A percentile compares a stretch with the other conserved stretches of the same genome.
Conservation (phyloP, 768 basidiomycete species). For the Pleurotus cornucopiae region DNA sequence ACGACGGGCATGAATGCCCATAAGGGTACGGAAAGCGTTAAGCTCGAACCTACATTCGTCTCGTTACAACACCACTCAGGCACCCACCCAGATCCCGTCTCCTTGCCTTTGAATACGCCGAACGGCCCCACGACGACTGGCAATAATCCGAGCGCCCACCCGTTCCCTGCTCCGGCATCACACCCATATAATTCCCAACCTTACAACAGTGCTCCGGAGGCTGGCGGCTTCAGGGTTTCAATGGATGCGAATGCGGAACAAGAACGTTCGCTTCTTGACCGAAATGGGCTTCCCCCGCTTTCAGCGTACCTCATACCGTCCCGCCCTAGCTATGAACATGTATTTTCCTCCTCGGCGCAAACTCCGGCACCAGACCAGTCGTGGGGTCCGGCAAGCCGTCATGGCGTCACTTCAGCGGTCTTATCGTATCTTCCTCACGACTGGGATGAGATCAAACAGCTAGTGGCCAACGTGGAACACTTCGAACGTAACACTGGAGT, state of each 20-base stretch:
- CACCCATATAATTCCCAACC: neutral
- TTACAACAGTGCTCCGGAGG: neutral
- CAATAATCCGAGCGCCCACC: neutral
- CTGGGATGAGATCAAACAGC: neutral
- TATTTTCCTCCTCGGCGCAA: neutral
- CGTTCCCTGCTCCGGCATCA: neutral
- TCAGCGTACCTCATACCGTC: neutral
- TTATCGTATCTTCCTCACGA: neutral
- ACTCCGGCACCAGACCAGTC: neutral
- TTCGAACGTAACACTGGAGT: neutral
- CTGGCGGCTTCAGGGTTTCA: too few species aligned
- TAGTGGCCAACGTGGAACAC: neutral
- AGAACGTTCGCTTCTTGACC: neutral
- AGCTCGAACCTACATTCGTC: slow-evolving; percentile 24
- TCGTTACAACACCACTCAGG: slow-evolving; percentile 15
- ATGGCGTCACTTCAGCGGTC: neutral
- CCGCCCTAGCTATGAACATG: neutral
- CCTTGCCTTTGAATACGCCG: slow-evolving; percentile 10
- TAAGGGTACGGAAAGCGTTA: slow-evolving; percentile 17
- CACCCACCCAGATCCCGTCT: slow-evolving; percentile 11
- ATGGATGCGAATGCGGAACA: neutral
- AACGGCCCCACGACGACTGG: neutral
- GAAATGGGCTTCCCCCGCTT: neutral
- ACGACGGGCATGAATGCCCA: neutral
- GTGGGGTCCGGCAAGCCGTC: neutral